Evolutionary conservation across 768 basidiomycete genomes (phyloP).

Genomic region (Russula dissimulans): DNA sequence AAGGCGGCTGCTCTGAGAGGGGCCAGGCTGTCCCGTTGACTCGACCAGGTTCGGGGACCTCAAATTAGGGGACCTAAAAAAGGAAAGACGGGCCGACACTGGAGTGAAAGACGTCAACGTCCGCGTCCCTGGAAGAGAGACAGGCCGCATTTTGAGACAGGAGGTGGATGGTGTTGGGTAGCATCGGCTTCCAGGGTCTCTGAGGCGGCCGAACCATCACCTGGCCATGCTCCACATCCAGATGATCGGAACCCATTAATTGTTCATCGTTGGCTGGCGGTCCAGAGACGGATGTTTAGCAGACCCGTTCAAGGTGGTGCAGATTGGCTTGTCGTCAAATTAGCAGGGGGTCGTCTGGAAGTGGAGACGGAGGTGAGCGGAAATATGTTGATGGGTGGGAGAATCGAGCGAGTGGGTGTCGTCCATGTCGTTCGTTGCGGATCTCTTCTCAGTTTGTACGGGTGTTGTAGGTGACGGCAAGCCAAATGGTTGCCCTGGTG

Average conservation of each 20-base stretch:
- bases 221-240: background rate
- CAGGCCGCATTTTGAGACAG: conserved; percentile 20
- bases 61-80: conserved; percentile 10
- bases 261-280: conserved; percentile 2
- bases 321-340: conserved; percentile 7
- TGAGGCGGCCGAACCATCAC: background rate
- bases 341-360: background rate
- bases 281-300: background rate
- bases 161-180: conserved; percentile 18
- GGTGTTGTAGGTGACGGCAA: conserved; percentile 18
- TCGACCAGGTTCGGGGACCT: conserved; percentile 2
- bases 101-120: conserved; percentile 23
- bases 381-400: conserved; percentile 12
- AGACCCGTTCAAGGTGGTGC: conserved; percentile 4
- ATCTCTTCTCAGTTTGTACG: background rate
- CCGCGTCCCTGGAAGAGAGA: conserved; percentile 28
- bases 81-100: conserved; percentile 7
- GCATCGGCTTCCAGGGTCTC: background rate
- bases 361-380: background rate
- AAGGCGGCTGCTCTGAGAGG: background rate
- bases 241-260: conserved; percentile 1
- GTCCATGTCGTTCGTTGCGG: background rate
- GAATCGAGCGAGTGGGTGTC: conserved; percentile 6
- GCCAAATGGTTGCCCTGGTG: conserved; percentile 13
- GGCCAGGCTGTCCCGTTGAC: background rate